Conservation (phyloP, 768 basidiomycete genomes). For the Termitomyces sp. region DNA sequence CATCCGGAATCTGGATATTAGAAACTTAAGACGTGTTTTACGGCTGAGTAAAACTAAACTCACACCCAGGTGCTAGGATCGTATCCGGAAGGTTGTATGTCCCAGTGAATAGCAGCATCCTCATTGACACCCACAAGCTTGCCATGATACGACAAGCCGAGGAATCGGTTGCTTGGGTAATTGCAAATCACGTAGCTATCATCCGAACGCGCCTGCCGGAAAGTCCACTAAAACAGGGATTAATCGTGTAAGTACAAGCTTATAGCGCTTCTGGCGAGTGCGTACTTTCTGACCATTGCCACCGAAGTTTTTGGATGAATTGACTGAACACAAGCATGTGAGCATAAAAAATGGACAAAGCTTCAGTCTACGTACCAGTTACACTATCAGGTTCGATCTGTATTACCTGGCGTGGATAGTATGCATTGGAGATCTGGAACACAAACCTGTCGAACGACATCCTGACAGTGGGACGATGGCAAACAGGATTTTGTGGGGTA, state of each 20-base stretch:
- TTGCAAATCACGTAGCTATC: conserved; percentile 5
- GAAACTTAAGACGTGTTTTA: not conserved
- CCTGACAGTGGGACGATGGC: not conserved
- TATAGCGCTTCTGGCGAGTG: not conserved
- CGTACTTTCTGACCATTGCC: conserved; percentile 1
- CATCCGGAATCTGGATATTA: not conserved
- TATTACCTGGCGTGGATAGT: conserved; percentile 5
- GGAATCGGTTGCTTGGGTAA: conserved; percentile 1
- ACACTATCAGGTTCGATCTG: not conserved
- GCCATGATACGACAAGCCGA: conserved; percentile 1
- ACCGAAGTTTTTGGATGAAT: not conserved
- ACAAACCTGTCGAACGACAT: conserved; percentile 2
- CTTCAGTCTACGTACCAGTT: not conserved
- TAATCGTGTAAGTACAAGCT: not conserved
- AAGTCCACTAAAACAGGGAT: conserved; percentile 2
- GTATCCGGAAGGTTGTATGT: conserved; percentile 4
- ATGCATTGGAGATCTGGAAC: conserved; percentile 3
- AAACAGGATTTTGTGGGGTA: not conserved
- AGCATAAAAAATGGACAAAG: not conserved
- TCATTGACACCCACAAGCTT: conserved; percentile 1
- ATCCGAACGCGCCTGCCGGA: conserved; percentile 1
- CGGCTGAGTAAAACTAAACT: not conserved
- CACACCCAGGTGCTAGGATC: conserved; percentile 5
- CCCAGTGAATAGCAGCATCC: conserved; percentile 5
- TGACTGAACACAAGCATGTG: not conserved